These are phyloP conservation scores for Picochlorum sp. DNA, from an alignment of 139 green algal species.

Conservation along the genomic window DNA sequence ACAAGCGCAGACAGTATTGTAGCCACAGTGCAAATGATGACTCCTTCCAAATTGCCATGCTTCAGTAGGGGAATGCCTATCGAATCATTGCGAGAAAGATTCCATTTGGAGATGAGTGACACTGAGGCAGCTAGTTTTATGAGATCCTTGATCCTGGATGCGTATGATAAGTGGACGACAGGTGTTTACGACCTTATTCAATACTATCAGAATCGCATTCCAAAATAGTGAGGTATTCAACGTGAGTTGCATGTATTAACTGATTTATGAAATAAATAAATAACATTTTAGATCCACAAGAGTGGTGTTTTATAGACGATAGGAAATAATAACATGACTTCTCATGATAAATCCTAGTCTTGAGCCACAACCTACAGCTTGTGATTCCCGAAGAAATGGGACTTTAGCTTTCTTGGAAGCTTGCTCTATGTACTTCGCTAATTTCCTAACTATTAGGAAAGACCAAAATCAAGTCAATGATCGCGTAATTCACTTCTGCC, in stretches of 20 bases:
- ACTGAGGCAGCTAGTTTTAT: conserved; percentile 63
- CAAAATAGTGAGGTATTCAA: conserved; percentile 18
- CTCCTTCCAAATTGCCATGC: conserved; percentile 46
- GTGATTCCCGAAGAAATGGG: too few species aligned
- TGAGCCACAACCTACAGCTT: too few species aligned
- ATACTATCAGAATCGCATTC: conserved; percentile 63
- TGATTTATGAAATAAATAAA: background rate
- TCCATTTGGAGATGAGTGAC: conserved; percentile 63
- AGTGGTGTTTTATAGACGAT: too few species aligned
- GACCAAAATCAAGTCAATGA: background rate
- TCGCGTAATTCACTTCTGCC: background rate
- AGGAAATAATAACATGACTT: too few species aligned
- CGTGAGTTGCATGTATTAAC: background rate
- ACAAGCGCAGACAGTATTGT: conserved; percentile 32
- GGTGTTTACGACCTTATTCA: conserved; percentile 69
- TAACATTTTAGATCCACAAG: background rate
- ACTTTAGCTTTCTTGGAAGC: background rate
- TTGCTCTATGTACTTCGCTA: background rate
- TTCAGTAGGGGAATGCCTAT: conserved; percentile 57
- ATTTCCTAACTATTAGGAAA: background rate
- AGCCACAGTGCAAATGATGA: conserved; percentile 44
- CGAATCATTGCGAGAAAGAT: conserved; percentile 42
- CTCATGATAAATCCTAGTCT: too few species aligned
- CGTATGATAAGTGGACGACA: conserved; percentile 74
- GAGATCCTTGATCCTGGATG: conserved; percentile 50